Evolutionary conservation across 176 grass and related monocot genomes (phyloP).

Genomic region (Carex pumila): DNA sequence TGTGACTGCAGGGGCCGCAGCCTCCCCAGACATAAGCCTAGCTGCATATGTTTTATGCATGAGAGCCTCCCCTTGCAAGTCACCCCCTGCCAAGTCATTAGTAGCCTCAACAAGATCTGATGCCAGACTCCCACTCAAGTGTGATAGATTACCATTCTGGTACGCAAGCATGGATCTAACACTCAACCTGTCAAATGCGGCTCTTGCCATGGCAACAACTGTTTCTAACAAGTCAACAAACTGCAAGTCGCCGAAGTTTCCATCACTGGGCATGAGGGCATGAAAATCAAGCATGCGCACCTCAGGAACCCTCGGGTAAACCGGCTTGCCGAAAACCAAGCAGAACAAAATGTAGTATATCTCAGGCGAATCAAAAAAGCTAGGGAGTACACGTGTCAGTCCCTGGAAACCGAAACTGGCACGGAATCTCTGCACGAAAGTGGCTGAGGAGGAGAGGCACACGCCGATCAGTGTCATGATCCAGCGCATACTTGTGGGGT

Average conservation of each 20-base stretch:
- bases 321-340: slow-evolving; percentile 86
- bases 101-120: slow-evolving; percentile 79
- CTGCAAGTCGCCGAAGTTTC: slow-evolving; percentile 89
- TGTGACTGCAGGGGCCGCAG: slow-evolving; percentile 76
- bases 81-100: slow-evolving; percentile 46
- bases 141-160: slow-evolving; percentile 82
- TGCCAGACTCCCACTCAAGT: slow-evolving; percentile 71
- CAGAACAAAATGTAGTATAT: slow-evolving; percentile 99
- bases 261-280: slow-evolving; percentile 91
- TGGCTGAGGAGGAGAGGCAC: slow-evolving; percentile 81
- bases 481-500: slow-evolving; percentile 99
- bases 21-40: slow-evolving; percentile 93
- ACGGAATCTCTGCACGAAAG: slow-evolving; percentile 78
- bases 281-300: slow-evolving; percentile 99
- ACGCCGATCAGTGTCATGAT: slow-evolving; percentile 94
- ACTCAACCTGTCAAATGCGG: slow-evolving; percentile 87
- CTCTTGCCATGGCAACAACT: slow-evolving; percentile 77
- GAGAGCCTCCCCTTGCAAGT: slow-evolving; percentile 95
- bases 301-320: slow-evolving; percentile 95
- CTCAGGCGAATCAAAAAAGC: slow-evolving; percentile 96
- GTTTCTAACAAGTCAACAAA: slow-evolving; percentile 97
- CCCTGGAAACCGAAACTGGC: slow-evolving; percentile 76
- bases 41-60: slow-evolving; percentile 99
- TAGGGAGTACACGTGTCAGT: slow-evolving; percentile 74
- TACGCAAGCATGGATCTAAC: slow-evolving; percentile 90